Percentiles rank a stretch among this genome's conserved stretches.
These are phyloP conservation scores for Ogataea trehalophila DNA, from an alignment of 805 yeast genomes.

Conservation along the genomic window DNA sequence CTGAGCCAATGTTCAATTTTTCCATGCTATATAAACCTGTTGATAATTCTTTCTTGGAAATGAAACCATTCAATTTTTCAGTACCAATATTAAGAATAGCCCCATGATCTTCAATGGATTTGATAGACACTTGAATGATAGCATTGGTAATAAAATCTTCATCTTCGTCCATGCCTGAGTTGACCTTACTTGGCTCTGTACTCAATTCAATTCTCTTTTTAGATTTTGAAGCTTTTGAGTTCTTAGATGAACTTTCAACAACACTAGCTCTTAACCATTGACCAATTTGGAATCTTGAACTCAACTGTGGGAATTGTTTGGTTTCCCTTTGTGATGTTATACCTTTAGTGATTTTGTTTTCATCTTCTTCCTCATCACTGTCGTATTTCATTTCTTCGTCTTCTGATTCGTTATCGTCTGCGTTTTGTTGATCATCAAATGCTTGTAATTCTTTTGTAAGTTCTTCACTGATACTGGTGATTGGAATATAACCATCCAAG, in stretches of 20 bases:
- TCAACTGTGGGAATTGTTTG: conserved; percentile 52
- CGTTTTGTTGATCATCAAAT: conserved; percentile 45
- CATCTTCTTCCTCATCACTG: conserved; percentile 30
- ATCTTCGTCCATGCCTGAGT: conserved; percentile 48
- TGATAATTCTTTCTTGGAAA: conserved; percentile 62
- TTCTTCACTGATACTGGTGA: conserved; percentile 64
- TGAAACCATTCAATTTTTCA: conserved; percentile 56
- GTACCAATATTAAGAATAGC: conserved; percentile 68
- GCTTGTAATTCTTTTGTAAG: conserved; percentile 54
- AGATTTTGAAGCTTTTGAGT: conserved; percentile 29
- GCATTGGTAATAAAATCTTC: conserved; percentile 64
- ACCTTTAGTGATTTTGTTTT: conserved; percentile 28
- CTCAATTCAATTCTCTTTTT: conserved; percentile 67
- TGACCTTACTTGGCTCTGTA: conserved; percentile 70
- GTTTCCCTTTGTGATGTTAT: conserved; percentile 12
- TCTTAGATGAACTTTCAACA: conserved; percentile 41
- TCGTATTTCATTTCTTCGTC: conserved; percentile 12
- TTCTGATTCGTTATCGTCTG: conserved; percentile 23
- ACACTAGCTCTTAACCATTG: conserved; percentile 85
- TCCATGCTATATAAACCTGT: conserved; percentile 34
- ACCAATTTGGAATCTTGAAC: conserved; percentile 57
- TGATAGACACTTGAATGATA: conserved; percentile 70
- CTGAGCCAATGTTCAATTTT: conserved; percentile 53
- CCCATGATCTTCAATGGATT: conserved; percentile 91
- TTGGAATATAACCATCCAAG: conserved; percentile 71